Conservation (phyloP, 441 rosid genomes). For the Populus trichocarpa region DNA sequence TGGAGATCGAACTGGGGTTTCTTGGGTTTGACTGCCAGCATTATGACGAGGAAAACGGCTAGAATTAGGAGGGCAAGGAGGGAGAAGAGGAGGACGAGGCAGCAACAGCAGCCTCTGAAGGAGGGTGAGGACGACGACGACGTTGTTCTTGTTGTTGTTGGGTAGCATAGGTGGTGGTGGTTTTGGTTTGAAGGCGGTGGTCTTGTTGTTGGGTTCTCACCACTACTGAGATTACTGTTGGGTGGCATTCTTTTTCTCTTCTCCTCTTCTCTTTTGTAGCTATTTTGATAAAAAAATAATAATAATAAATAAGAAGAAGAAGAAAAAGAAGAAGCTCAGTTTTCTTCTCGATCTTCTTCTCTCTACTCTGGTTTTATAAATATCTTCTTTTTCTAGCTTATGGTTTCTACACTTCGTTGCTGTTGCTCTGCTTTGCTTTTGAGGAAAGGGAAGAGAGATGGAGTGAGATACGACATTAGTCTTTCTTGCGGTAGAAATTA, state of each 20-base stretch:
- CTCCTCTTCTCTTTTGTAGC: not conserved
- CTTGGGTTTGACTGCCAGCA: constrained; percentile 93
- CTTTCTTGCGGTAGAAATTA: no score
- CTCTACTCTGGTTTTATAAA: not conserved
- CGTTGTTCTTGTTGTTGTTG: constrained; percentile 13
- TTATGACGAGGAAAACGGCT: constrained; percentile 62
- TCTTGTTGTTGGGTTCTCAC: not conserved
- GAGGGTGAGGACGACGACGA: constrained; percentile 55
- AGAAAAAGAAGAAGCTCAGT: not conserved
- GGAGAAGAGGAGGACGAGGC: constrained; percentile 82
- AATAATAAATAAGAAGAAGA: not conserved
- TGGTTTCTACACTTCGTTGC: not conserved
- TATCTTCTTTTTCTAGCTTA: not conserved
- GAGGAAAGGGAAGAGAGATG: not conserved
- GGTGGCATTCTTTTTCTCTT: constrained; percentile 12
- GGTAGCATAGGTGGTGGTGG: constrained; percentile 45
- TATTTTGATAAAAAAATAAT: no score
- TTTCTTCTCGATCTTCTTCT: not conserved
- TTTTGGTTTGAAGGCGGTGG: constrained; percentile 15
- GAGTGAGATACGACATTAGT: not conserved
- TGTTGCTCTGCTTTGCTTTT: constrained; percentile 1
- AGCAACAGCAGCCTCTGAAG: constrained; percentile 93
- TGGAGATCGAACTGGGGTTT: constrained; percentile 98
- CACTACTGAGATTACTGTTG: not conserved
- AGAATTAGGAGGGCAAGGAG: constrained; percentile 72